phyloP scores from a whole-genome alignment of 129 eudicot species.

The Centrapalus pauciflorus region DNA sequence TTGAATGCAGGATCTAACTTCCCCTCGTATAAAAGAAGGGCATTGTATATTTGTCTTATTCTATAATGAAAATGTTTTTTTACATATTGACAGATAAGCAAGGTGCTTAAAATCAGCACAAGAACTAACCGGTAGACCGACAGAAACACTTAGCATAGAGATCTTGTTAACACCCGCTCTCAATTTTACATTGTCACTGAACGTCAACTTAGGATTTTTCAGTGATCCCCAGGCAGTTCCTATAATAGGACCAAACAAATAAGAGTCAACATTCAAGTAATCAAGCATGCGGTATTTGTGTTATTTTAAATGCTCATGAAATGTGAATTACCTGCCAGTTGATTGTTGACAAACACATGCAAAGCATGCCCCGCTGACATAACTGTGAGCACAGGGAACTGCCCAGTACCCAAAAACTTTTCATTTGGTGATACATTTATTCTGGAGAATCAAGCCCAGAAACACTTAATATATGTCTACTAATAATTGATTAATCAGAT shows the following conservation, averaged over 20 bases:
- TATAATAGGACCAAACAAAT: slow-evolving; percentile 16
- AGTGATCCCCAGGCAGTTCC: slow-evolving; percentile 67
- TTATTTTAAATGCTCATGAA: neutral
- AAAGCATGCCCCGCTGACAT: slow-evolving; percentile 91
- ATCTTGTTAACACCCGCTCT: slow-evolving; percentile 74
- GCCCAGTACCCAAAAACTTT: slow-evolving; percentile 47
- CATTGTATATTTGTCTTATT: neutral
- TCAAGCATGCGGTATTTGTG: slow-evolving; percentile 4
- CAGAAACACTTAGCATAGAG: slow-evolving; percentile 73
- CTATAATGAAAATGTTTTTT: neutral
- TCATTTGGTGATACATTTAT: slow-evolving; percentile 53
- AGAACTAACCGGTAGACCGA: slow-evolving; percentile 71
- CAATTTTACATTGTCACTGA: slow-evolving; percentile 43
- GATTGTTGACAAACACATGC: slow-evolving; percentile 79
- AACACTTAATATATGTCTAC: neutral
- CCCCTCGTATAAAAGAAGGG: neutral
- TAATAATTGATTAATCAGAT: neutral
- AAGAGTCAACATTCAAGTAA: too few relatives aligned
- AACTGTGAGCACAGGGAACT: slow-evolving; percentile 61
- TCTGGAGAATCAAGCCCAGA: slow-evolving; percentile 33
- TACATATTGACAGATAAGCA: neutral
- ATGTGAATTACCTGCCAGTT: slow-evolving; percentile 49
- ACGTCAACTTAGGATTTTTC: slow-evolving; percentile 57
- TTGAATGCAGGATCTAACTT: neutral
- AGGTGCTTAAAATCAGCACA: neutral